A percentile compares a stretch with the other conserved stretches of the same genome.
Evolutionary conservation across 176 grass and related monocot genomes (phyloP).

Genomic region (barley (Hordeum vulgare)): DNA sequence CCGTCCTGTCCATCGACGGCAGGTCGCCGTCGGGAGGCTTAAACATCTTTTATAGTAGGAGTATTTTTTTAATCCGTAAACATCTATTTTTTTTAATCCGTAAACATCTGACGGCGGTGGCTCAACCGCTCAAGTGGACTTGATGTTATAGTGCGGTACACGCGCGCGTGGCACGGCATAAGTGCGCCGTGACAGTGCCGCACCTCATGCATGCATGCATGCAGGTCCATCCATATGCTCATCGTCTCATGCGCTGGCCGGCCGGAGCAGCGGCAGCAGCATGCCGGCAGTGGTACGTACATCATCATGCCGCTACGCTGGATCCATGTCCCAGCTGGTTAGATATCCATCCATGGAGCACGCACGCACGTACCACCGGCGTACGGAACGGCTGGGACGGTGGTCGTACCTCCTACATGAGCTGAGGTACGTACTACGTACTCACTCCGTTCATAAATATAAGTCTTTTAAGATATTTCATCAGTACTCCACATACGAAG

Average conservation of each 20-base stretch:
- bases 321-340: background rate
- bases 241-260: no score
- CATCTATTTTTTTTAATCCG: no score
- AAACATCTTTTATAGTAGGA: no score
- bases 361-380: background rate
- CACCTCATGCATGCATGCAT: background rate
- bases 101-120: no score
- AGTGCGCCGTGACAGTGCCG: background rate
- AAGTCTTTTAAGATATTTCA: no score
- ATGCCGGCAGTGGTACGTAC: background rate
- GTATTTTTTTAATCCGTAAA: no score
- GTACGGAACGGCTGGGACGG: background rate
- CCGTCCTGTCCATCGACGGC: background rate
- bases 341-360: background rate
- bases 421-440: no score
- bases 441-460: no score
- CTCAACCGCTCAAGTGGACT: no score
- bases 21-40: background rate
- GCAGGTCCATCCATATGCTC: no score
- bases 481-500: no score
- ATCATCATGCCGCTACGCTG: background rate
- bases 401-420: background rate
- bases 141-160: background rate
- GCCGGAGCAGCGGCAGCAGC: no score
- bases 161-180: background rate